phyloP scores from a whole-genome alignment of 2,329 filamentous ascomycete species.

The Phyllosticta paracitricarpa region DNA sequence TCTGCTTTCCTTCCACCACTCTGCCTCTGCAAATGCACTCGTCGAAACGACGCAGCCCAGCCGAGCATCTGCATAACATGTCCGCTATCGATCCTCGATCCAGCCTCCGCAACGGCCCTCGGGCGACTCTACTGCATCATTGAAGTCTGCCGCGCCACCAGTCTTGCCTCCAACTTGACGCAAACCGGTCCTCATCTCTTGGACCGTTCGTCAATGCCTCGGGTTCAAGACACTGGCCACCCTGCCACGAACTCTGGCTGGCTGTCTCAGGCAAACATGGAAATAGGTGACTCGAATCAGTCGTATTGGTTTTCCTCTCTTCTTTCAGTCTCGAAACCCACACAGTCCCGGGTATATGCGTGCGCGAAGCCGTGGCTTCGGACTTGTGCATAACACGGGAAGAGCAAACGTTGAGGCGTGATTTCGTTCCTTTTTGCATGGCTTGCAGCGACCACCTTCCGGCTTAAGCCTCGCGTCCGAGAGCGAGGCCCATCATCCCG shows the following conservation, averaged over 20 bases:
- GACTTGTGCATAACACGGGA: neutral
- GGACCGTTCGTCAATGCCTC: neutral
- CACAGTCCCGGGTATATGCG: neutral
- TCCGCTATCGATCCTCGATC: neutral
- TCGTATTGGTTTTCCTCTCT: neutral
- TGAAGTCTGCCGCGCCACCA: neutral
- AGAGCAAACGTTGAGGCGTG: neutral
- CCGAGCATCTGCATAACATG: neutral
- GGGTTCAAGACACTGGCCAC: neutral
- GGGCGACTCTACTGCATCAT: neutral
- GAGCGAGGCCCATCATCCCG: neutral
- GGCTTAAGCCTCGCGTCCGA: neutral
- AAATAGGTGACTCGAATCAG: neutral
- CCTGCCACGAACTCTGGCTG: neutral
- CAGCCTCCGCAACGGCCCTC: neutral
- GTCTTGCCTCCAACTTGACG: neutral
- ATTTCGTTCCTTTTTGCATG: neutral
- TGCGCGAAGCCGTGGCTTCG: neutral
- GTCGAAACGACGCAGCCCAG: neutral
- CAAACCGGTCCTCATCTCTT: neutral
- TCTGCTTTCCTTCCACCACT: neutral
- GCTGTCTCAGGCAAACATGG: neutral
- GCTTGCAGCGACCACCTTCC: neutral
- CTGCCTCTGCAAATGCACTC: neutral
- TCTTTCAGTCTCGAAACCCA: neutral